Evolutionary conservation across 129 eudicot genomes (phyloP), one percentile per base, ranked within the genome.

Genomic region (Pseudognaphalium luteoalbum): DNA sequence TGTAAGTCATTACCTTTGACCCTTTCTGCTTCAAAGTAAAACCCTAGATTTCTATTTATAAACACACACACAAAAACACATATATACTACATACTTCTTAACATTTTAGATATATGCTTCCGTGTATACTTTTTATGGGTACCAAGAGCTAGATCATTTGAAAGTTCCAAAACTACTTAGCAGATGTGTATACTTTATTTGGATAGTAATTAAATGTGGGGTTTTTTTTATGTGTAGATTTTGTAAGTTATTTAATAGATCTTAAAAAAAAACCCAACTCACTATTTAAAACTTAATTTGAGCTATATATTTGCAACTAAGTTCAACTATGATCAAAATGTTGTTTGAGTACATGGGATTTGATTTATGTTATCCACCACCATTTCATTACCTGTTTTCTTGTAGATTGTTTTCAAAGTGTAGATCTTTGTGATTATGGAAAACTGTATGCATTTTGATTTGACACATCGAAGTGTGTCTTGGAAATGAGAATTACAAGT

Each of bases 1-100:
- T 28, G 83, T 80, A 80, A 80, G 83, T 80, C 64, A 12, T 73
- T 16, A 11, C 66, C 56, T 64, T 68, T 79, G 82, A 74, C 75
- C 42, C 42, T 58, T 57, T 51, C 16, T 54, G 41, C 65, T 58
- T 80, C 75, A 16, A 41, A 66, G 62, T 57, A 80, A 72, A 80
- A 80, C 79, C 79, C 79, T 80, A 80, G 69, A 7, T 34, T 64
- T 64, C 2, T 72, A 20, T 63, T 42, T 20, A 7, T 28, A 34
- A 3, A 71, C 5, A 5, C 25, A 71, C 30, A 61, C 16, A 47
- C 2, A 12, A 44, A 42, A 9, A 42, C 15, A 42, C 52, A 25
- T 25, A 29, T 19, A 47, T 21, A 19, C 14, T 21, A 19, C 14
- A 34, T 34, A 7, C 1, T 20, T 41, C 10, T 42, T 37, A 37